Base-by-base conservation (phyloP, 441 rosid genomes). In the Mallotus repandus region DNA sequence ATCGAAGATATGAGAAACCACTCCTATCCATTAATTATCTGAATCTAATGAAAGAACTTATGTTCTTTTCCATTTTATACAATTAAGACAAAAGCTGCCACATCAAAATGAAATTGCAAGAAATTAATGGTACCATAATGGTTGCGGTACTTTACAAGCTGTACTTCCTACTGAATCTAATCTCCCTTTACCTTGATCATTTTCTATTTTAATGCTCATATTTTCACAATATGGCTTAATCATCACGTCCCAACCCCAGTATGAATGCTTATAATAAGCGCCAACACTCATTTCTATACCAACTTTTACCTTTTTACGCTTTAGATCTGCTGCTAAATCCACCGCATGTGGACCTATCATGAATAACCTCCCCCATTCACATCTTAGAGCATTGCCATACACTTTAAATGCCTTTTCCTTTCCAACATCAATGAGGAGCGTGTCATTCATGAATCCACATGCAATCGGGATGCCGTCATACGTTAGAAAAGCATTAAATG, bases 181-280 rank as follows among this genome's bases (percentile, higher is more conserved):
- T 2, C 6, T 16, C 22, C 60, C 60, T 32, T 68, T 6, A 32
- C 59, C 46, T 5, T 0, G 9, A 4, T 2, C 16, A 32, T 13
- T 13, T 2, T 12, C 13, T 11, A 19, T 13, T 6, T 48, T 12
- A 66, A 48, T 25, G 1, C 0, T 14, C 19, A 49, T 48, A 22
- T 25, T 7, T 8, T 53, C 22, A 68, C 74, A 71, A 59, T 15
- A 46, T 5, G 74, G 67, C 54, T 48, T 60, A 19, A 71, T 1
- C 32, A 15, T 58, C 3, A 71, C 74, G 5, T 71, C 58, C 74
- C 74, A 71, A 46, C 67, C 67, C 67, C 67, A 60, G 15, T 16
- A 49, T 4, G 7, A 29, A 35, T 71, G 74, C 67, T 11, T 15
- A 32, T 49, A 71, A 46, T 62, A 25, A 2, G 67, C 74, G 22